phyloP scores from a whole-genome alignment of 148 eudicot species.

The Talinum fruticosum region DNA sequence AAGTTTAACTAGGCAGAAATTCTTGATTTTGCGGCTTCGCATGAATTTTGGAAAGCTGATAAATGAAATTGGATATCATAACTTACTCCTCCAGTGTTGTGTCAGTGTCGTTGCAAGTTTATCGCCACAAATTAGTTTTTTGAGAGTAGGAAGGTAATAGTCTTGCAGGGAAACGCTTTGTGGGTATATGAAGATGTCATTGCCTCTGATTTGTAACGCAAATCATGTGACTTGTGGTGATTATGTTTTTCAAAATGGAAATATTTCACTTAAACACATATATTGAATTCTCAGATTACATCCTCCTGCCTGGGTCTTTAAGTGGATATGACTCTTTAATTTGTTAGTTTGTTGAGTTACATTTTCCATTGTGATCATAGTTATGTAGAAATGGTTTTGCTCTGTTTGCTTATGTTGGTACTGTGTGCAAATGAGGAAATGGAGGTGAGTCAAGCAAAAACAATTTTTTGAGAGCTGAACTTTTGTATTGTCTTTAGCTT shows the following conservation, averaged over 20 bases:
- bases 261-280: background rate
- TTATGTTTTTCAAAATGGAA: background rate
- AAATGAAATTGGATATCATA: background rate
- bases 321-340: background rate
- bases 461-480: constrained; percentile 17
- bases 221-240: background rate
- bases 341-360: background rate
- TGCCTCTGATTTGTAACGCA: background rate
- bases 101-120: background rate
- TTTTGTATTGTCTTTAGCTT: constrained; percentile 36
- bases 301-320: background rate
- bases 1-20: background rate
- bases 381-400: background rate
- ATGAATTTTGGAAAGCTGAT: background rate
- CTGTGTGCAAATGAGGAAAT: background rate
- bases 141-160: background rate
- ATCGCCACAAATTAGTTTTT: background rate
- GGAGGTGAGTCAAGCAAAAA: background rate
- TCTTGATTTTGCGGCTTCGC: background rate
- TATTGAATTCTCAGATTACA: background rate
- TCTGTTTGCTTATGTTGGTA: background rate
- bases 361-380: background rate
- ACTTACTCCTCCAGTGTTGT: background rate
- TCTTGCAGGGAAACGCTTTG: background rate
- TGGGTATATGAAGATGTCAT: background rate